Evolutionary conservation across 2,329 filamentous ascomycete species (phyloP), one percentile per base, ranked within the genome.

Genomic region (Trichothecium roseum): DNA sequence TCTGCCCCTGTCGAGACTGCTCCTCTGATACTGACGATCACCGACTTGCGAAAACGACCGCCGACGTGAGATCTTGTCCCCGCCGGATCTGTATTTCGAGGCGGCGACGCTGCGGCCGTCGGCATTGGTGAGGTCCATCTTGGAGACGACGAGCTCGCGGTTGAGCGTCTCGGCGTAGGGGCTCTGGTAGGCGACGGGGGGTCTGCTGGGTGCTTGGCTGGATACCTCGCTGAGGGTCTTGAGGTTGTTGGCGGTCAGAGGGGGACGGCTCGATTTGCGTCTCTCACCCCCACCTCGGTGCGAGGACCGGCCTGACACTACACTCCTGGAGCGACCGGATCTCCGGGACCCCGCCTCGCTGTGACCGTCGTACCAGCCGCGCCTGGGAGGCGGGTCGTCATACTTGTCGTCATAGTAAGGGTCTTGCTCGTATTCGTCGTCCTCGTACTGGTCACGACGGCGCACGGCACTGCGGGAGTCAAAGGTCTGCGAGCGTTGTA

Each of bases 401-500:
- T 53, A 18, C 45, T 50, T 15, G 38, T 39, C 42, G 17, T 52
- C 43, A 13, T 51, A 57, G 45, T 60, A 56, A 37, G 60, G 53
- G 41, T 58, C 38, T 45, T 57, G 38, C 40, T 56, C 35, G 47
- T 50, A 51, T 14, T 53, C 46, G 32, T 52, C 49, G 38, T 56
- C 51, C 33, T 57, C 52, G 39, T 45, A 43, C n/a, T 37, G 34
- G 29, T 20, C 27, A 28, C 27, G 30, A 18, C 28, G 36, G 26
- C 40, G 44, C 26, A 33, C 39, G 36, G 42, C 34, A 37, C 36
- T 48, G 31, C 37, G 43, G 9, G 46, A 53, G 39, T 72, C 63
- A 42, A 66, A 70, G 4, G 69, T 80, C 43, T 79, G 72, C 37
- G 80, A 69, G 50, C 80, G 78, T 49, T 78, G 73, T 30, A 67